Conservation (phyloP, 169 alveolate species). For the Plasmodium chabaudi region DNA sequence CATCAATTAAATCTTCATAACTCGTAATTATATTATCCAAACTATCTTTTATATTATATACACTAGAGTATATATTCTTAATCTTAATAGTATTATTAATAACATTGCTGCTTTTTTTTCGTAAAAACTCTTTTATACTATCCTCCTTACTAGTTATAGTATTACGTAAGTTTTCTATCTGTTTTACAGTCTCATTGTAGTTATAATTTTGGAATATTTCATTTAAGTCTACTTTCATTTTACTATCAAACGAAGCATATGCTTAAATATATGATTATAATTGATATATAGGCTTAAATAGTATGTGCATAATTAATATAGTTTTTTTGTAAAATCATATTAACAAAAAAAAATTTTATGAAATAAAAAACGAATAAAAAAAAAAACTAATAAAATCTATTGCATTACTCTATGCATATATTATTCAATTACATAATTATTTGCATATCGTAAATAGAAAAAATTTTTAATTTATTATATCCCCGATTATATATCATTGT, state of each 20-base stretch:
- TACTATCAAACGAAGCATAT: neutral
- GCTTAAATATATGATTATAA: neutral
- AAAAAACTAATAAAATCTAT: too few relatives aligned
- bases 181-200: slow-evolving; percentile 36
- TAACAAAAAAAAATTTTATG: too few relatives aligned
- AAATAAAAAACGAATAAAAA: too few relatives aligned
- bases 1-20: slow-evolving; percentile 30
- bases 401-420: too few relatives aligned
- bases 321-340: too few relatives aligned
- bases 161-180: slow-evolving; percentile 21
- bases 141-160: slow-evolving; percentile 47
- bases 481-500: too few relatives aligned
- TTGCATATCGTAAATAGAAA: too few relatives aligned
- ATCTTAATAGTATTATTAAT: slow-evolving; percentile 70
- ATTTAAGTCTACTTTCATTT: slow-evolving; percentile 58
- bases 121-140: slow-evolving; percentile 50
- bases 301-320: too few relatives aligned
- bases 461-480: too few relatives aligned
- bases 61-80: slow-evolving; percentile 68
- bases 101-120: slow-evolving; percentile 48
- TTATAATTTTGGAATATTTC: slow-evolving; percentile 42
- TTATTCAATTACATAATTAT: too few relatives aligned
- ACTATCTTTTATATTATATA: slow-evolving; percentile 45
- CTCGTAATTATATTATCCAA: slow-evolving; percentile 41
- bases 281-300: neutral